Percentiles rank a stretch among this genome's conserved stretches.
These are phyloP conservation scores for Kwoniella europaea DNA, from an alignment of 768 basidiomycete species.

Conservation along the genomic window DNA sequence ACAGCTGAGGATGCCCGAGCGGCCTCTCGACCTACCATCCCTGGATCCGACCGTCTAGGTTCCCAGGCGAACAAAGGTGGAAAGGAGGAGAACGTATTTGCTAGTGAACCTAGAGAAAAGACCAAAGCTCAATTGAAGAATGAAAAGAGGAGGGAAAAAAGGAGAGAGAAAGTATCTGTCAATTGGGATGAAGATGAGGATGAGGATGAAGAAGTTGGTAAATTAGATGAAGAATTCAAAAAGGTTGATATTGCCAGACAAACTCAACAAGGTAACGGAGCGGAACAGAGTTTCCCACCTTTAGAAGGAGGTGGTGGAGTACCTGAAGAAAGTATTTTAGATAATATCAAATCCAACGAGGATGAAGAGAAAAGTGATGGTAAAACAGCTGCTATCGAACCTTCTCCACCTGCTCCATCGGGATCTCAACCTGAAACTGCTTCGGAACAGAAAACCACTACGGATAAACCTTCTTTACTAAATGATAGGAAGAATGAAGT, in stretches of 20 bases:
- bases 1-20: conserved; percentile 60
- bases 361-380: not conserved
- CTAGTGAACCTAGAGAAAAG: conserved; percentile 33
- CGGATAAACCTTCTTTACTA: conserved; percentile 9
- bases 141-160: conserved; percentile 79
- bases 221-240: conserved; percentile 43
- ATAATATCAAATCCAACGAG: conserved; percentile 2
- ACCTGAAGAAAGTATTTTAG: conserved; percentile 18
- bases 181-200: conserved; percentile 71
- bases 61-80: conserved; percentile 32
- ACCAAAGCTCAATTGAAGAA: conserved; percentile 72
- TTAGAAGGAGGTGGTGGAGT: conserved; percentile 19
- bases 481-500: conserved; percentile 21
- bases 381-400: not conserved
- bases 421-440: conserved; percentile 9
- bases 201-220: conserved; percentile 63
- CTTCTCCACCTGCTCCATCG: conserved; percentile 19
- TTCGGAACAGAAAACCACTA: not conserved
- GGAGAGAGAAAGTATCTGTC: conserved; percentile 68
- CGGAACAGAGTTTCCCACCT: conserved; percentile 12
- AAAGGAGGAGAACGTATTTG: conserved; percentile 29
- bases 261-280: not conserved
- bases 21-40: conserved; percentile 80
- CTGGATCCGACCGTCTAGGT: conserved; percentile 74
- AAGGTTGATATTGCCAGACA: conserved; percentile 30